Evolutionary conservation across 345 rosid species (phyloP).

Genomic region (Citrus reticulata): DNA sequence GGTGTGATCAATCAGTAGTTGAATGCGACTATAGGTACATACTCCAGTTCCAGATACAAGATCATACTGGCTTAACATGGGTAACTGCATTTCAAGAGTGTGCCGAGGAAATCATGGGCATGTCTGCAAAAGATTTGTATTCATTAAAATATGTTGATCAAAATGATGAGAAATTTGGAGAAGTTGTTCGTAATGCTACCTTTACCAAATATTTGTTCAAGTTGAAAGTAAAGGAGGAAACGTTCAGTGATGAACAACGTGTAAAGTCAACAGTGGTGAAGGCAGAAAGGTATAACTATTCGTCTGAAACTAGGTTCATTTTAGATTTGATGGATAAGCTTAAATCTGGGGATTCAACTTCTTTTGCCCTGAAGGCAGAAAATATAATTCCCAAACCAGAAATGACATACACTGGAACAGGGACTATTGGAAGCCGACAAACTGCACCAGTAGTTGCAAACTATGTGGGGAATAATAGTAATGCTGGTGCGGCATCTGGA

Average conservation of each 20-base stretch:
- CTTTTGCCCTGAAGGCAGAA: slow-evolving; percentile 30
- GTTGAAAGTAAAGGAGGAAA: slow-evolving; percentile 92
- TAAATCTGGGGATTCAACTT: slow-evolving; percentile 33
- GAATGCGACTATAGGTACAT: slow-evolving; percentile 86
- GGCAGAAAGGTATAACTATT: slow-evolving; percentile 62
- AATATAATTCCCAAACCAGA: slow-evolving; percentile 22
- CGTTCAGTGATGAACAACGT: slow-evolving; percentile 79
- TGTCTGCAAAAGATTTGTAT: slow-evolving; percentile 78
- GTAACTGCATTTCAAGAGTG: slow-evolving; percentile 87
- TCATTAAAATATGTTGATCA: slow-evolving; percentile 53
- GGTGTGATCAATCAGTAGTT: slow-evolving; percentile 62
- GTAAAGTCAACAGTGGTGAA: slow-evolving; percentile 78
- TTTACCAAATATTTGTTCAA: slow-evolving; percentile 67
- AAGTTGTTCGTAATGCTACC: slow-evolving; percentile 56
- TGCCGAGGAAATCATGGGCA: slow-evolving; percentile 82
- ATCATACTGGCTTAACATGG: slow-evolving; percentile 85
- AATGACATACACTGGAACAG: slow-evolving; percentile 20
- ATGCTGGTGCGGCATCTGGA: slow-evolving; percentile 28
- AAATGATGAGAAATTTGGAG: slow-evolving; percentile 68
- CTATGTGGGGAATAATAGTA: slow-evolving; percentile 11
- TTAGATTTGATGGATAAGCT: slow-evolving; percentile 56
- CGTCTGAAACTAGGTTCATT: slow-evolving; percentile 59
- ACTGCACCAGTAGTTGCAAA: slow-evolving; percentile 23
- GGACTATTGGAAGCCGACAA: slow-evolving; percentile 32
- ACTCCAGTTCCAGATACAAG: slow-evolving; percentile 87